Conservation (phyloP, 148 eudicot species). For the Spergularia bocconei region DNA sequence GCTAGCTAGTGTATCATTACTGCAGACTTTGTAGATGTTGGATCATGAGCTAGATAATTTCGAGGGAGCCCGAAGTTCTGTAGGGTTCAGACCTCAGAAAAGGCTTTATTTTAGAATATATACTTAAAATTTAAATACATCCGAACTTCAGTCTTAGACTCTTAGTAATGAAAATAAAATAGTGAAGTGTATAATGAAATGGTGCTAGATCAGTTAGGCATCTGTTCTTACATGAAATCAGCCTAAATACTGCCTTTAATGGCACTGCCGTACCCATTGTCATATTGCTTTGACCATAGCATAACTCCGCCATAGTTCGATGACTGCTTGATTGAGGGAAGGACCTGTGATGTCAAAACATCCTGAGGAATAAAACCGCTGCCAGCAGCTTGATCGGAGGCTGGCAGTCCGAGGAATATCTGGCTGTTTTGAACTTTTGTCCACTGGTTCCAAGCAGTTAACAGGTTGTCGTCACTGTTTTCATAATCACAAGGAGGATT, state of each 20-base stretch:
- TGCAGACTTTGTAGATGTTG: too few relatives aligned
- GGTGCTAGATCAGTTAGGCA: too few relatives aligned
- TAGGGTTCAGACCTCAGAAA: too few relatives aligned
- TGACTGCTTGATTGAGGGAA: constrained; percentile 16
- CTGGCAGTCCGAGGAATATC: constrained; percentile 34
- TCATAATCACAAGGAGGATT: constrained; percentile 21
- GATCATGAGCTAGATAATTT: too few relatives aligned
- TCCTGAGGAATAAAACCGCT: constrained; percentile 19
- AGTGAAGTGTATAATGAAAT: too few relatives aligned
- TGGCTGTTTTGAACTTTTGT: constrained; percentile 15
- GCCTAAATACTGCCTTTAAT: constrained; percentile 17
- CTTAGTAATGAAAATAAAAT: too few relatives aligned
- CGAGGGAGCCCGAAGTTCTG: too few relatives aligned
- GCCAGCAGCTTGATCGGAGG: constrained; percentile 13
- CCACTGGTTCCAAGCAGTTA: constrained; percentile 26
- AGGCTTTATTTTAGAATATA: too few relatives aligned
- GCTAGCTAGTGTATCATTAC: too few relatives aligned
- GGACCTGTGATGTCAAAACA: constrained; percentile 8
- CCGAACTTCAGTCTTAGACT: too few relatives aligned
- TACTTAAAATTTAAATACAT: too few relatives aligned
- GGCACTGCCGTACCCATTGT: constrained; percentile 10
- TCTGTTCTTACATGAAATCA: too few relatives aligned
- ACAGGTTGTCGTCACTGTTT: neutral
- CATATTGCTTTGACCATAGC: constrained; percentile 17
- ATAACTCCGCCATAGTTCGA: constrained; percentile 31